These are phyloP conservation scores for Hypoxylon sp. DNA, from an alignment of 2,329 filamentous ascomycete genomes.

Conservation along the genomic window DNA sequence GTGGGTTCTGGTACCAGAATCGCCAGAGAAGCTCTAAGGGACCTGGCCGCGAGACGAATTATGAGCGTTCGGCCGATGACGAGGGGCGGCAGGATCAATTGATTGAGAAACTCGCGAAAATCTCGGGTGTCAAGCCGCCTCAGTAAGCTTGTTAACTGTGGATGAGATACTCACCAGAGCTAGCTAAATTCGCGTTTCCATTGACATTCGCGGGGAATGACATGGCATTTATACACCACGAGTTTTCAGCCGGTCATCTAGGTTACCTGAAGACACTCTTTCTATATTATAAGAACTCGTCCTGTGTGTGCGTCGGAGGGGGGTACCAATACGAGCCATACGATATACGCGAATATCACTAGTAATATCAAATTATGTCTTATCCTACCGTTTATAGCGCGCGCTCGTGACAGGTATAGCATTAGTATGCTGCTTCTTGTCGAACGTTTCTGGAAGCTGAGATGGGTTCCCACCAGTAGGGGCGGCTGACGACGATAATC, in stretches of 20 bases:
- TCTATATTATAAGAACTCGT: neutral
- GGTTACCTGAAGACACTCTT: neutral
- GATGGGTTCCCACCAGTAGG: neutral
- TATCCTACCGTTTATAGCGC: neutral
- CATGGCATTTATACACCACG: neutral
- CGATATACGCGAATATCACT: neutral
- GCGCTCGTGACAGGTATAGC: neutral
- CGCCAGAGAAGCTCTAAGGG: slow-evolving; percentile 12
- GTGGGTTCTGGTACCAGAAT: slow-evolving; percentile 37
- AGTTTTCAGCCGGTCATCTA: neutral
- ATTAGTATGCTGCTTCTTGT: neutral
- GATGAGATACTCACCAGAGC: neutral
- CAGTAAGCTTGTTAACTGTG: slow-evolving; percentile 1
- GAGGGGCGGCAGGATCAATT: slow-evolving; percentile 61
- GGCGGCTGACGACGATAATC: neutral
- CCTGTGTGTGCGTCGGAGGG: too few species aligned
- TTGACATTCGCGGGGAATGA: neutral
- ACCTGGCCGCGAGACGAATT: slow-evolving; percentile 50
- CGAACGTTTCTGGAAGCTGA: neutral
- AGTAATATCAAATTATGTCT: neutral
- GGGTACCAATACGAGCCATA: neutral
- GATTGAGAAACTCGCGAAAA: slow-evolving; percentile 55
- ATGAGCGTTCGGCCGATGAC: slow-evolving; percentile 55
- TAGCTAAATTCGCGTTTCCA: neutral
- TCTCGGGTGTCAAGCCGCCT: slow-evolving; percentile 44